Evolutionary conservation across 2,329 filamentous ascomycete species (phyloP).

Genomic region (Magnaporthiopsis rhizophila): DNA sequence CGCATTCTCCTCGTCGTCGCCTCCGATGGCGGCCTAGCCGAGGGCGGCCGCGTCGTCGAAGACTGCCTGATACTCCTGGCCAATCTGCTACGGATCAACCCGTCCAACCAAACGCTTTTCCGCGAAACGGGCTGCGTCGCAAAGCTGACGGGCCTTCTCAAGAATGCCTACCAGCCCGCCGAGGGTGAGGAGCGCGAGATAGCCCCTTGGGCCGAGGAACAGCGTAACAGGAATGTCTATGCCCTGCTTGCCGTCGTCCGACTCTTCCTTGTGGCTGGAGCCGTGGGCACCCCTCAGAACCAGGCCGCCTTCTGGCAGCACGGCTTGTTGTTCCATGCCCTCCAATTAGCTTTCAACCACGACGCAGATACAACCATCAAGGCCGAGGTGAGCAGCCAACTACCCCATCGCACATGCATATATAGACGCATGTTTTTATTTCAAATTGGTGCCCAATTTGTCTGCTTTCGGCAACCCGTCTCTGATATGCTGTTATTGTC

Average conservation of each 20-base stretch:
- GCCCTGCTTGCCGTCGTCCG: constrained; percentile 80
- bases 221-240: constrained; percentile 85
- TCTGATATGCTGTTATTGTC: constrained; percentile 5
- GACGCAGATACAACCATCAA: constrained; percentile 68
- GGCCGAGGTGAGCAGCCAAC: constrained; percentile 54
- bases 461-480: not conserved
- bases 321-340: constrained; percentile 67
- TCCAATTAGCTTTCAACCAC: constrained; percentile 75
- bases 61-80: constrained; percentile 87
- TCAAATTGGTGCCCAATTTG: not conserved
- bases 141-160: constrained; percentile 62
- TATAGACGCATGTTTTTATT: not conserved
- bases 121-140: constrained; percentile 79
- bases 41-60: constrained; percentile 82
- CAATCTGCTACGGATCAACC: constrained; percentile 79
- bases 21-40: constrained; percentile 69
- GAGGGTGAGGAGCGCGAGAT: constrained; percentile 49
- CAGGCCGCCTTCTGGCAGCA: constrained; percentile 80
- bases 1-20: constrained; percentile 76
- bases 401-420: not conserved
- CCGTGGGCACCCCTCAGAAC: constrained; percentile 71
- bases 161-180: constrained; percentile 42
- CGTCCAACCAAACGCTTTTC: constrained; percentile 90
- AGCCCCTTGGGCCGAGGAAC: constrained; percentile 66
- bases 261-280: constrained; percentile 77